Evolutionary conservation across 2,329 filamentous ascomycete genomes (phyloP).

Genomic region (Claviceps quebecensis): DNA sequence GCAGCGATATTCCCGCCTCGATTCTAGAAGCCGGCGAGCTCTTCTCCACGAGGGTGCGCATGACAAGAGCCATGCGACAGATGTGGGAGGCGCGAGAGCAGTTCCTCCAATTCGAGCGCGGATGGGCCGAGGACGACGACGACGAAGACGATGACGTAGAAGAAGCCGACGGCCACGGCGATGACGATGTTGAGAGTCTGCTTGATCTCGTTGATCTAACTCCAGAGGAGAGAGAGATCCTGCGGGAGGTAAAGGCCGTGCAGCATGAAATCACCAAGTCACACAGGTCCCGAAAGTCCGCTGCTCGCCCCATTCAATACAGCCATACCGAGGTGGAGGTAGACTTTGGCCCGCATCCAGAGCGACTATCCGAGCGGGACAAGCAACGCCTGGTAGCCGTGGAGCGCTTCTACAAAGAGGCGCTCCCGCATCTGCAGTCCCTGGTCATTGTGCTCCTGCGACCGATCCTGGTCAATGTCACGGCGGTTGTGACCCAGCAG

Average conservation of each 20-base stretch:
- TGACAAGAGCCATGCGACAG: constrained; percentile 82
- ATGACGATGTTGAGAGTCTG: constrained; percentile 33
- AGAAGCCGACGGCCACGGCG: constrained; percentile 20
- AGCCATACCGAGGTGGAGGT: constrained; percentile 11
- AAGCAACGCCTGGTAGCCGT: constrained; percentile 57
- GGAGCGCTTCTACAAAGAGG: constrained; percentile 66
- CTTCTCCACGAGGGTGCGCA: constrained; percentile 79
- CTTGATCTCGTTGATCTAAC: constrained; percentile 32
- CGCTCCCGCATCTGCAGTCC: constrained; percentile 78
- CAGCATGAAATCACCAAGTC: constrained; percentile 17
- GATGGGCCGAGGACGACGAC: constrained; percentile 52
- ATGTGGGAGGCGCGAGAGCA: constrained; percentile 87
- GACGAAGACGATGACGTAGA: constrained; percentile 21
- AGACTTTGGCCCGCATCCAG: constrained; percentile 34
- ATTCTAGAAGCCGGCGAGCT: constrained; percentile 90
- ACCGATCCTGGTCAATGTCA: constrained; percentile 75
- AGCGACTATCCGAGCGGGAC: constrained; percentile 35
- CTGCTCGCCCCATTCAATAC: background rate
- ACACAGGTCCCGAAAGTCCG: background rate
- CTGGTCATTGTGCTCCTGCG: constrained; percentile 86
- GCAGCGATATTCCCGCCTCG: constrained; percentile 84
- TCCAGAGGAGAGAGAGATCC: constrained; percentile 26
- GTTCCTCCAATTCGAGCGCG: constrained; percentile 83
- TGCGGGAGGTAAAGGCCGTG: constrained; percentile 25
- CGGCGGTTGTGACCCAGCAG: constrained; percentile 59